Evolutionary conservation across 78 protist species (phyloP).

Genomic region (Monocercomonoides exilis): DNA sequence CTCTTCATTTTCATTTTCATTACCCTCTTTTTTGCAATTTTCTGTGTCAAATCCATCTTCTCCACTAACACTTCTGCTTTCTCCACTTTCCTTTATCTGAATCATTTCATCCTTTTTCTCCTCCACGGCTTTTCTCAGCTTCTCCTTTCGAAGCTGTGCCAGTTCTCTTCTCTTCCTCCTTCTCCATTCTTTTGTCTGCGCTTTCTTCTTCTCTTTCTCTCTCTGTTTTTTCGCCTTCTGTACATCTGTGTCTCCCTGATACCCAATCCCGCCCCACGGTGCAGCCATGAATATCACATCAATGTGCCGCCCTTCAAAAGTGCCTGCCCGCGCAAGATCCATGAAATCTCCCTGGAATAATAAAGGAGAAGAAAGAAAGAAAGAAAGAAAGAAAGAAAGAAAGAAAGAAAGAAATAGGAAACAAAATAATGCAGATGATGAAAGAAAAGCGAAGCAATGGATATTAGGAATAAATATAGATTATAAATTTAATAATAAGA

Average conservation of each 20-base stretch:
- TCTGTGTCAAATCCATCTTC: background rate
- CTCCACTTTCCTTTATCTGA: background rate
- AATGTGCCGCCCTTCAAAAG: background rate
- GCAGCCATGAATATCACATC: constrained; percentile 53
- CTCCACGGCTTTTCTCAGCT: background rate
- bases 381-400: too few relatives aligned
- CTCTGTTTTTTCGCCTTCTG: too few relatives aligned
- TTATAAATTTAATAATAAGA: too few relatives aligned
- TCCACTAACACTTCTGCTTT: background rate
- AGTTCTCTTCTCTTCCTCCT: too few relatives aligned
- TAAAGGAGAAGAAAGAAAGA: background rate
- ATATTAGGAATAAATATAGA: too few relatives aligned
- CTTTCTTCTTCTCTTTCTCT: too few relatives aligned
- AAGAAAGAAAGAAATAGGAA: too few relatives aligned
- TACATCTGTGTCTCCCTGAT: too few relatives aligned
- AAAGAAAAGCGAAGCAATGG: too few relatives aligned
- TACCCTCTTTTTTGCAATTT: background rate
- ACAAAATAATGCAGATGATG: too few relatives aligned
- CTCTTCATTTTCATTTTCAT: background rate
- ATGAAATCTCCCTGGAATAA: background rate
- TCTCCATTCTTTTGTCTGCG: too few relatives aligned
- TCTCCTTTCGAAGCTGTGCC: background rate
- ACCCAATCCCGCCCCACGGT: constrained; percentile 51
- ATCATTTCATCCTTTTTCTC: background rate
- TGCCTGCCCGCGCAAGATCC: background rate